Percentiles rank a stretch among this genome's conserved stretches.
These are phyloP conservation scores for Calonectria leucothoes DNA, from an alignment of 2,329 filamentous ascomycete species.

Conservation along the genomic window DNA sequence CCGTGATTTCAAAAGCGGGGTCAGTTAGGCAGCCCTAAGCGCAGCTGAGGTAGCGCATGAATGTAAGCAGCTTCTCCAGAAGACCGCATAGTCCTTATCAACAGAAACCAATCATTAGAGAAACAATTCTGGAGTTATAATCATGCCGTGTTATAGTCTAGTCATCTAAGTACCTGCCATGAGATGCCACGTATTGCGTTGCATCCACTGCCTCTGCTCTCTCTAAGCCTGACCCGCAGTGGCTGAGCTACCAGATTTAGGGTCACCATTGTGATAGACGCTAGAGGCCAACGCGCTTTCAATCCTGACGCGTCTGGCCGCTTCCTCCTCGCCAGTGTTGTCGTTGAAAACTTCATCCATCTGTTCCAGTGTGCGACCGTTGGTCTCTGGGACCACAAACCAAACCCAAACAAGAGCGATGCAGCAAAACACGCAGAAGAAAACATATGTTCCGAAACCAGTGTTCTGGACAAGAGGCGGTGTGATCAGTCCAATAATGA, in stretches of 20 bases:
- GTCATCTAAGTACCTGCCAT: not conserved
- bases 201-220: not conserved
- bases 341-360: constrained; percentile 57
- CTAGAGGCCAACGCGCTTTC: not conserved
- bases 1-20: not conserved
- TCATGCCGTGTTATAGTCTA: not conserved
- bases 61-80: not conserved
- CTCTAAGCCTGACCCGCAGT: not conserved
- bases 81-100: not conserved
- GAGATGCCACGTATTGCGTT: not conserved
- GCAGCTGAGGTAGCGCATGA: not conserved
- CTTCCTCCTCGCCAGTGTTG: constrained; percentile 35
- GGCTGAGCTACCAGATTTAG: not conserved
- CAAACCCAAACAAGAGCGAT: constrained; percentile 64
- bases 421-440: constrained; percentile 70
- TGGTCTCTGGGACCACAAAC: constrained; percentile 68
- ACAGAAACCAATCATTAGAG: not conserved
- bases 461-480: constrained; percentile 64
- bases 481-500: constrained; percentile 58
- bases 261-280: constrained; percentile 8
- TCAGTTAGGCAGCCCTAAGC: not conserved
- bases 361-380: constrained; percentile 64
- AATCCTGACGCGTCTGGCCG: not conserved
- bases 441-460: constrained; percentile 64
- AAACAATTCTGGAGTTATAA: not conserved